A percentile compares a stretch with the other conserved stretches of the same genome.
Evolutionary conservation across 2,329 filamentous ascomycete genomes (phyloP).

Genomic region (Botrytis cinerea): DNA sequence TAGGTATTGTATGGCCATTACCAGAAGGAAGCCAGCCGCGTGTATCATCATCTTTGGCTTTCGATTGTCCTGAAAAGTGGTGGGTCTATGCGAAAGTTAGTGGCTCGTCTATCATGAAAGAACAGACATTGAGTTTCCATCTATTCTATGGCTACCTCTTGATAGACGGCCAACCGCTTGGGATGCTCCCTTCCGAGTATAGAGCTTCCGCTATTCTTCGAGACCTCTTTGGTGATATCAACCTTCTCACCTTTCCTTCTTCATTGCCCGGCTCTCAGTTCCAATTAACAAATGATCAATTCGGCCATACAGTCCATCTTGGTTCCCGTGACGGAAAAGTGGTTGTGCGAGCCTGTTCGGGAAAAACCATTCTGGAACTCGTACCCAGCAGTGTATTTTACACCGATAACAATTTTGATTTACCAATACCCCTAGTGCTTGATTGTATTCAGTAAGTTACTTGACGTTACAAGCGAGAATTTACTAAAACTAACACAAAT

Average conservation of each 20-base stretch:
- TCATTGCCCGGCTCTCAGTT: conserved; percentile 55
- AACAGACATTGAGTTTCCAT: conserved; percentile 48
- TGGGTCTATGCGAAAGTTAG: conserved; percentile 43
- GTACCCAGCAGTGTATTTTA: conserved; percentile 43
- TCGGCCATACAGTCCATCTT: conserved; percentile 54
- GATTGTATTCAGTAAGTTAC: conserved; percentile 49
- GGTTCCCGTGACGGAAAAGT: conserved; percentile 48
- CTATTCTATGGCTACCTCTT: conserved; percentile 51
- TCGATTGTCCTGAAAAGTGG: conserved; percentile 36
- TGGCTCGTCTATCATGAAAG: conserved; percentile 33
- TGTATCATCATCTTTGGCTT: conserved; percentile 32
- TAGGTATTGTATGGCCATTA: conserved; percentile 49
- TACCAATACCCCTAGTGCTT: conserved; percentile 53
- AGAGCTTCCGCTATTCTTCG: conserved; percentile 47
- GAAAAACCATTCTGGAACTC: conserved; percentile 40
- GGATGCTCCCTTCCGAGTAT: conserved; percentile 56
- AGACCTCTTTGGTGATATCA: conserved; percentile 56
- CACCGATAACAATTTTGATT: conserved; percentile 44
- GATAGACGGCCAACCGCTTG: conserved; percentile 50
- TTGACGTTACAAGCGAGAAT: no score
- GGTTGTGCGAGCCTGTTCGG: conserved; percentile 47
- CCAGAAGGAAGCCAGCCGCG: conserved; percentile 30
- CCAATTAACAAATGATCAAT: conserved; percentile 41
- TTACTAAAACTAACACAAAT: not conserved
- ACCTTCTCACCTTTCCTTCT: conserved; percentile 56